phyloP scores from a whole-genome alignment of 331 rosid species.

The Saraca asoca region DNA sequence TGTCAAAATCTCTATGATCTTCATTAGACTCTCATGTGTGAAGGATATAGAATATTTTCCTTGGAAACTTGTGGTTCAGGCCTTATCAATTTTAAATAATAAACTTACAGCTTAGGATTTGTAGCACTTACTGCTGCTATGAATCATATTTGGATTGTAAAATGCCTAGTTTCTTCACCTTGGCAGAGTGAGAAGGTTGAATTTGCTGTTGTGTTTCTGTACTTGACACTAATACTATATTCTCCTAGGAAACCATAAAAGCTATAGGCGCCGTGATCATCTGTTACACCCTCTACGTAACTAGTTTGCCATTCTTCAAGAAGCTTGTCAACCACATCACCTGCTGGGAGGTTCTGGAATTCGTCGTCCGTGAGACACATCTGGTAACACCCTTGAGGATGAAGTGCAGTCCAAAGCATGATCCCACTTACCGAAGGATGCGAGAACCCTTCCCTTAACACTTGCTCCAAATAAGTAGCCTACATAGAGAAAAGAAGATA shows the following conservation, averaged over 20 bases:
- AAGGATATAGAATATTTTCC: too few relatives aligned
- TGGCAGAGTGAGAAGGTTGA: slow-evolving; percentile 61
- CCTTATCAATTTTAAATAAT: too few relatives aligned
- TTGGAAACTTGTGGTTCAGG: too few relatives aligned
- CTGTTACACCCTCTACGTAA: slow-evolving; percentile 47
- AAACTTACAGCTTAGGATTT: too few relatives aligned
- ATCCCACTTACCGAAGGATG: slow-evolving; percentile 85
- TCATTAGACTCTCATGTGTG: too few relatives aligned
- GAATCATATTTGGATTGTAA: slow-evolving; percentile 54
- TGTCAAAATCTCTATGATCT: background rate
- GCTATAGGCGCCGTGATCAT: slow-evolving; percentile 71
- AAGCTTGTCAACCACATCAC: slow-evolving; percentile 79
- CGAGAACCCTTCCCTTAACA: slow-evolving; percentile 81
- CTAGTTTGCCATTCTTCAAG: slow-evolving; percentile 72
- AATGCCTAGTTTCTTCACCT: slow-evolving; percentile 74
- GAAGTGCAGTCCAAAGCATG: slow-evolving; percentile 85
- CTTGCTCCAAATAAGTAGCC: slow-evolving; percentile 75
- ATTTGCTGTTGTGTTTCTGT: slow-evolving; percentile 45
- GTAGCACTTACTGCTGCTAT: background rate
- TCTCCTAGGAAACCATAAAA: slow-evolving; percentile 87
- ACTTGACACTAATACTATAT: slow-evolving; percentile 46
- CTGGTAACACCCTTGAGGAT: slow-evolving; percentile 77
- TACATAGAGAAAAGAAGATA: background rate
- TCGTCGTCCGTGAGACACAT: slow-evolving; percentile 81
- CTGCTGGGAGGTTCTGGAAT: slow-evolving; percentile 72